Base-by-base conservation (phyloP, 495 filamentous ascomycete species). In the Filosporella fistucella region DNA sequence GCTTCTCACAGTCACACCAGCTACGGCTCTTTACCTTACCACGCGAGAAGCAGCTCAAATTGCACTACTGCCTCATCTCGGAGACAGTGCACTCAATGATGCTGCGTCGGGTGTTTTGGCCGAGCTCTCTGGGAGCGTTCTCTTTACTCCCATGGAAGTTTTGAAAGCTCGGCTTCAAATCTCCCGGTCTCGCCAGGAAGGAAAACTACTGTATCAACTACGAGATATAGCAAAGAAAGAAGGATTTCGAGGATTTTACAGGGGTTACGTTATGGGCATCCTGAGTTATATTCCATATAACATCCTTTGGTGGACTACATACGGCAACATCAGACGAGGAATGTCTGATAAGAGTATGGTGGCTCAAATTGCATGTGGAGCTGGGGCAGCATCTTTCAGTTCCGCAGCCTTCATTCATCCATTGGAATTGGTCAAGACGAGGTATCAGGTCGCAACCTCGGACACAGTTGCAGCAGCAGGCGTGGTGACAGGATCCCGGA, bases 301-400 rank as follows among this genome's bases (percentile, higher is more conserved):
- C 25, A 36, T 50, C n/a, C 13, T 50, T 9, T 50, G 47, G 47
- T 50, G 47, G 47, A 43, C 47, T 14, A 50, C 47, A 40, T 50
- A 50, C 23, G 47, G 47, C 13, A 50, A 50, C n/a, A 43, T 50
- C 10, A 43, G 47, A 21, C 38, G 47, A 14, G 28, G 21, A 11
- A 50, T 50, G 47, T 8, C 38, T 3, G 47, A 50, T 2, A 36
- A 23, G 38, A 50, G 47, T 14, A 7, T 16, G 16, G 30, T 10
- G 20, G 39, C 22, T 5, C 47, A 50, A 14, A 50, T 43, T n/a
- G 38, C 47, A 1, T 42, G 38, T 36, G 47, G 39, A 21, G 47
- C 47, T 17, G 47, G 47, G 2, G 29, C 21, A 14, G 47, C 47
- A 17, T 28, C 47, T n/a, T 14, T 33, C 13, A 33, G 14, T 12